Evolutionary conservation across 2,329 filamentous ascomycete genomes (phyloP).

Genomic region (Pleurostoma richardsiae): DNA sequence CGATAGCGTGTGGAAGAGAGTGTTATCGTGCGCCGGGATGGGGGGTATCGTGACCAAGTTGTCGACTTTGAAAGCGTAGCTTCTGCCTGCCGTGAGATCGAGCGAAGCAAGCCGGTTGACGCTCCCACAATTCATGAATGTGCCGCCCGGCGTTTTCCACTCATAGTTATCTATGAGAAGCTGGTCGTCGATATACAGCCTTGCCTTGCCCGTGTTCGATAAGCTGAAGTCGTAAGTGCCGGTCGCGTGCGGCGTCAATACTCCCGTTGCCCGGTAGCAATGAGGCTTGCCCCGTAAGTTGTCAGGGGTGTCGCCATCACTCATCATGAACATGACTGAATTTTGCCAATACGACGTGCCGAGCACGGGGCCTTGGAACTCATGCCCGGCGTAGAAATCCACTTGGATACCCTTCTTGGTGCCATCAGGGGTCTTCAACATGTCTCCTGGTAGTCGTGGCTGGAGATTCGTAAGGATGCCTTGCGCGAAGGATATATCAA

Average conservation of each 20-base stretch:
- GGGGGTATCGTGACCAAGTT: conserved; percentile 12
- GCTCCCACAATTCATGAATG: conserved; percentile 14
- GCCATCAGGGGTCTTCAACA: conserved; percentile 1
- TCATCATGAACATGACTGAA: conserved; percentile 13
- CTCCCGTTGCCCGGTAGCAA: conserved; percentile 19
- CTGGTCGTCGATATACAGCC: conserved; percentile 26
- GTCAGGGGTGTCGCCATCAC: conserved; percentile 11
- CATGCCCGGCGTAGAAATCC: conserved; percentile 11
- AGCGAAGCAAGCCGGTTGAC: conserved; percentile 5
- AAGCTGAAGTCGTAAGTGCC: conserved; percentile 22
- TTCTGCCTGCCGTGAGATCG: conserved; percentile 5
- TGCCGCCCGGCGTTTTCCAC: conserved; percentile 34
- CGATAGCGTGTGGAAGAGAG: conserved; percentile 14
- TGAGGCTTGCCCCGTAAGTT: conserved; percentile 15
- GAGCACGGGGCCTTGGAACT: conserved; percentile 7
- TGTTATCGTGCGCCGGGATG: conserved; percentile 12
- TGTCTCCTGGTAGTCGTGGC: conserved; percentile 6
- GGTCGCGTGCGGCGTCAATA: conserved; percentile 17
- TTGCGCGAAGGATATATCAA: conserved; percentile 5
- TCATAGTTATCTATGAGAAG: conserved; percentile 39
- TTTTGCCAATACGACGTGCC: conserved; percentile 9
- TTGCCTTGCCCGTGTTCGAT: conserved; percentile 7
- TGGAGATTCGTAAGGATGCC: conserved; percentile 11
- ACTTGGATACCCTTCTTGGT: conserved; percentile 5
- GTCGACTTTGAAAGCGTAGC: conserved; percentile 10